Conservation (phyloP, 1,284 basidiomycete species). For the Sanghuangporus weigelae region DNA sequence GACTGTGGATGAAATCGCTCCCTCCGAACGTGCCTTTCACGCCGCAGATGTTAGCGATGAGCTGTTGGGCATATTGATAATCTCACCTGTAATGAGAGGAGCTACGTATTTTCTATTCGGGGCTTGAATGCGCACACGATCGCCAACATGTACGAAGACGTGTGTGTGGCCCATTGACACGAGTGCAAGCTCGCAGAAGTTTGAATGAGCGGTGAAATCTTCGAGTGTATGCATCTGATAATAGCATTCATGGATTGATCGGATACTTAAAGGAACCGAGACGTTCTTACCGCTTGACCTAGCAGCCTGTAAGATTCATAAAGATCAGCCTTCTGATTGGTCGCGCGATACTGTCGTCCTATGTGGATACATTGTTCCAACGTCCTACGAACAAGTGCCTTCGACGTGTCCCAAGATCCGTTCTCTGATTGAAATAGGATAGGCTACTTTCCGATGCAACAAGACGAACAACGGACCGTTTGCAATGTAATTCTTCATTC, state of each 20-base stretch:
- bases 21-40: slow-evolving; percentile 73
- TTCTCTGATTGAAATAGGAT: slow-evolving; percentile 41
- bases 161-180: slow-evolving; percentile 69
- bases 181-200: slow-evolving; percentile 81
- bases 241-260: background rate
- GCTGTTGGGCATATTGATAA: background rate
- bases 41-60: background rate
- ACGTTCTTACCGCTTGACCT: slow-evolving; percentile 52
- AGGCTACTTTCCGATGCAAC: background rate
- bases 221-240: slow-evolving; percentile 75
- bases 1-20: slow-evolving; percentile 79
- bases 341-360: slow-evolving; percentile 54
- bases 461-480: slow-evolving; percentile 46
- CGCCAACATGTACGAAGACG: slow-evolving; percentile 89
- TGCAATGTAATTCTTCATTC: slow-evolving; percentile 97
- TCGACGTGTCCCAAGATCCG: slow-evolving; percentile 85
- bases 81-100: slow-evolving; percentile 79
- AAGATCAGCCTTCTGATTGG: slow-evolving; percentile 61
- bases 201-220: slow-evolving; percentile 87
- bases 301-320: slow-evolving; percentile 83
- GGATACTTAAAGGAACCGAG: background rate
- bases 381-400: slow-evolving; percentile 73
- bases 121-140: slow-evolving; percentile 71
- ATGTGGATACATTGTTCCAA: slow-evolving; percentile 70
- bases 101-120: slow-evolving; percentile 74